Conservation (phyloP, 1,284 basidiomycete species). For the Trichosporon sp. region DNA sequence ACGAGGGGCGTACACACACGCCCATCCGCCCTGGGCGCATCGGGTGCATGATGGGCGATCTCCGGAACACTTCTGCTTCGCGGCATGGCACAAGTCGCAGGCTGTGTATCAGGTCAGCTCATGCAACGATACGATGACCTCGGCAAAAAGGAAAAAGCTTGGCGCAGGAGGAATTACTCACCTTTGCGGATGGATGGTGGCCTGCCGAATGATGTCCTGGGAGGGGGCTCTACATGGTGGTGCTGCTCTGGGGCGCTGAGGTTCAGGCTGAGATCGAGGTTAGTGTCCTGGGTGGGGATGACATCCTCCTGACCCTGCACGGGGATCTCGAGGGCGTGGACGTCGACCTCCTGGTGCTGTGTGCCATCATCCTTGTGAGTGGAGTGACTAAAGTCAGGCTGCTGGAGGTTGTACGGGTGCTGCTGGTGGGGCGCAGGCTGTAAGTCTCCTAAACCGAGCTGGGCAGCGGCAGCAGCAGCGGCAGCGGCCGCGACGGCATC, state of each 20-base stretch:
- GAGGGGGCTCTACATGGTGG: constrained; percentile 8
- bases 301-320: constrained; percentile 17
- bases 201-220: constrained; percentile 19
- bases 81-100: constrained; percentile 45
- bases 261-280: constrained; percentile 31
- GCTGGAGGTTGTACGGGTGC: constrained; percentile 36
- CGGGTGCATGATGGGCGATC: constrained; percentile 45
- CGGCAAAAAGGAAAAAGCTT: no score
- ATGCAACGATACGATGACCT: background rate
- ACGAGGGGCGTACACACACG: constrained; percentile 44
- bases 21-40: constrained; percentile 43
- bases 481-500: constrained; percentile 36
- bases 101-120: constrained; percentile 24
- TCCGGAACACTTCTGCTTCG: constrained; percentile 48
- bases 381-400: constrained; percentile 37
- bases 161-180: constrained; percentile 17
- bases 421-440: constrained; percentile 18
- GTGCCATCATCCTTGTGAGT: constrained; percentile 22
- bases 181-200: constrained; percentile 45
- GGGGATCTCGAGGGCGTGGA: constrained; percentile 19
- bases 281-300: constrained; percentile 14
- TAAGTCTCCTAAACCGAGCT: constrained; percentile 26
- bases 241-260: constrained; percentile 16
- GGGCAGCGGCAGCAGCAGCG: constrained; percentile 35
- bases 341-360: constrained; percentile 15